Evolutionary conservation across 2,329 filamentous ascomycete species (phyloP), one percentile per base, ranked within the genome.

Genomic region (Neospermospora avenae): DNA sequence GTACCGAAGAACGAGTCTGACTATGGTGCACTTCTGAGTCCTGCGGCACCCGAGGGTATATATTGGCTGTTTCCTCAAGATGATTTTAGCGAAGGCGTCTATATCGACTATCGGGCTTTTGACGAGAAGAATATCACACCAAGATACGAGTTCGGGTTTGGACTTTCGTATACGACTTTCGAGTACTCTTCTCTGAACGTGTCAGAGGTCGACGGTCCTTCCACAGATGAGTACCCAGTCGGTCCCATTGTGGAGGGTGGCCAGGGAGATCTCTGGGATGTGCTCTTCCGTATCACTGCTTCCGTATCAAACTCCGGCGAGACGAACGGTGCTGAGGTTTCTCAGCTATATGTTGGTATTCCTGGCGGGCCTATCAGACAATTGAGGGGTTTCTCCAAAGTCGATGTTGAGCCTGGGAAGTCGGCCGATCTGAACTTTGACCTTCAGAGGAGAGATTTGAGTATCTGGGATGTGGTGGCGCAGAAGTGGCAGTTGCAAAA

Each of bases 371-470:
- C 88, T 0, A 76, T 81, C 0, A 77, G 80, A 51, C 84, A 88
- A 69, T 75, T 89, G 16, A 79, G 86, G 1, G 85, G 87, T 5
- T 89, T 88, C 63, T 78, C 80, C 28, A 87, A 87, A 70, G 77
- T 83, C 0, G 71, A 69, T 2, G 69, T 89, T 14, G 64, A 70
- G 0, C 76, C 80, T 0, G 78, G 80, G 0, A 71, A 81, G 65
- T 77, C 74, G 1, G 72, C 75, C 4, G 71, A 72, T 1, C 69
- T 84, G 7, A 73, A 65, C 0, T 82, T 89, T 65, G 74, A 79
- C 35, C 70, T 89, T 39, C 84, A 80, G 4, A 77, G 82, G 58
- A 80, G 85, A 51, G 86, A 89, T 65, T 69, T 89, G 57, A 86
- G 84, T 63, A 77, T 84, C 1, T 89, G 86, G 86, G 83, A 88